Base-by-base conservation (phyloP, 1,139 yeast genomes). In the Candida anutae region DNA sequence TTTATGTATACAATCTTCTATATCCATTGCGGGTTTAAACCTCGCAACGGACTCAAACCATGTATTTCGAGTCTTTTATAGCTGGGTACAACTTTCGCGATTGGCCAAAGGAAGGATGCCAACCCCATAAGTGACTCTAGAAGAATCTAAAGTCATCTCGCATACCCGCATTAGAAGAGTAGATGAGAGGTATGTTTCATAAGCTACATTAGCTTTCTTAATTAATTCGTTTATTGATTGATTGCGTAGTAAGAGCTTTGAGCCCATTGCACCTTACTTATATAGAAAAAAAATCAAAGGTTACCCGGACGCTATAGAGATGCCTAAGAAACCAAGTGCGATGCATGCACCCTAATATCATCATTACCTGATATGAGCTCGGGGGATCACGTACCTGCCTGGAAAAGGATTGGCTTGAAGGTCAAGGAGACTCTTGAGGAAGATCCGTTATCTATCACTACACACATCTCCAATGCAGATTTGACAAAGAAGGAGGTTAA, bases 391-490 rank as follows among this genome's bases (percentile, higher is more conserved):
- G 61, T 81, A 21, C 96, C 97, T 23, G 96, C 96, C 1, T 87
- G 97, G 97, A 85, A 87, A 52, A 69, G 77, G 46, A 69, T 83
- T 16, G 95, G 94, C 21, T 69, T 85, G 22, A 70, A 73, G 42
- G 77, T 78, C 29, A 60, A 69, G 38, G 54, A 65, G 21, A 55
- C 53, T 4, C 36, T 55, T 14, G 53, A 51, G 11, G 55, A 55
- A 13, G 74, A 68, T 34, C 68, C 68, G 1, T 48, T 66, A 11
- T 56, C 62, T 1, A 38, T 62, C 3, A 50, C 61, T 2, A 48
- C 63, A 5, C 69, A 62, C 34, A 43, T 63, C 16, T 77, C 75
- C 14, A 55, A 67, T 8, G 69, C 67, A 4, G 58, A 55, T 13
- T 46, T 69, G 26, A 65, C 72, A 20, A 61, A 56, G 32, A 69